Conservation (phyloP, 192 early-diverging fungal species). For the Backusella australiensis region DNA sequence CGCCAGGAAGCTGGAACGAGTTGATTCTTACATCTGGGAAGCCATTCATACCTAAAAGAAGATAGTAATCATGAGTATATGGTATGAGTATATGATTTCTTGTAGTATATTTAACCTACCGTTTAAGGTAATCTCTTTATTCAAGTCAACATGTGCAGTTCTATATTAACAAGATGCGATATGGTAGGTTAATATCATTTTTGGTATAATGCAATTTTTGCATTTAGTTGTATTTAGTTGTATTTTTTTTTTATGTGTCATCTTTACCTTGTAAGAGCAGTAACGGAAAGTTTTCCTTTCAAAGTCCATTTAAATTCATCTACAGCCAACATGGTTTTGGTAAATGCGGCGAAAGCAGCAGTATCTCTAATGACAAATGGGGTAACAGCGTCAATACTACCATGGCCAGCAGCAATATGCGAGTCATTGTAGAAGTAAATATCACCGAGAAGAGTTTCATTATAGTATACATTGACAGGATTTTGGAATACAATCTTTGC, state of each 20-base stretch:
- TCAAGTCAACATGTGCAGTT: conserved; percentile 39
- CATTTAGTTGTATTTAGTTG: background rate
- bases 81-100: background rate
- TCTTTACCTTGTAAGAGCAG: conserved; percentile 25
- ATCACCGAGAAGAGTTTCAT: conserved; percentile 37
- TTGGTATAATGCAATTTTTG: background rate
- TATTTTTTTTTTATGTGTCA: conserved; percentile 12
- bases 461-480: conserved; percentile 43
- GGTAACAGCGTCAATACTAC: conserved; percentile 26
- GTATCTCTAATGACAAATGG: conserved; percentile 40
- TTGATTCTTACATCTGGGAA: conserved; percentile 49
- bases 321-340: conserved; percentile 44
- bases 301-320: conserved; percentile 33
- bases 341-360: conserved; percentile 43
- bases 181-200: background rate
- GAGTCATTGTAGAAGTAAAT: conserved; percentile 34
- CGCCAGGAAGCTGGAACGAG: too few species aligned
- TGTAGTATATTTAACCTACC: conserved; percentile 22
- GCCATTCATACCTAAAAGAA: conserved; percentile 50
- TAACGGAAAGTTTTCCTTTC: conserved; percentile 23
- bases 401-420: conserved; percentile 46
- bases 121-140: conserved; percentile 39
- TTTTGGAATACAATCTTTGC: conserved; percentile 48
- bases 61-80: background rate
- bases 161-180: background rate